Conservation (phyloP, 441 rosid species). For the Melastoma candidum region DNA sequence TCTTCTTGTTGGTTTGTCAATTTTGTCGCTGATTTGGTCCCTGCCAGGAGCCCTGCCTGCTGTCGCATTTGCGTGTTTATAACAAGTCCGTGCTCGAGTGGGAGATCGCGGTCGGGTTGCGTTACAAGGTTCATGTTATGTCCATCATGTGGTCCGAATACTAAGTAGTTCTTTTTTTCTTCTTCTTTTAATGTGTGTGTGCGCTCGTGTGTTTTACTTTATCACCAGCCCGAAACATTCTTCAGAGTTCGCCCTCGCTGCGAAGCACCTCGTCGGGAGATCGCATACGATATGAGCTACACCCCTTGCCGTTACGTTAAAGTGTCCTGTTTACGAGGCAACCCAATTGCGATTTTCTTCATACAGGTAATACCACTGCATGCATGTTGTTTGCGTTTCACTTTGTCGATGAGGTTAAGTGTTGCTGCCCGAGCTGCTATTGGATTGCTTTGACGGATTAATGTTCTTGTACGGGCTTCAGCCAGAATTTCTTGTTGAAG, state of each 20-base stretch:
- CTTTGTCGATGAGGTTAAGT: not conserved
- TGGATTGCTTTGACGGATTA: too few species aligned
- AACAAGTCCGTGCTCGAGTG: slow-evolving; percentile 89
- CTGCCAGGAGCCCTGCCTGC: slow-evolving; percentile 71
- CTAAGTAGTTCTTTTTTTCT: not conserved
- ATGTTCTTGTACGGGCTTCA: too few species aligned
- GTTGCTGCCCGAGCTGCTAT: not conserved
- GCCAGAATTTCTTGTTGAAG: too few species aligned
- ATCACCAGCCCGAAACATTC: slow-evolving; percentile 76
- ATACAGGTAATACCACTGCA: slow-evolving; percentile 43
- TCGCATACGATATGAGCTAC: slow-evolving; percentile 72
- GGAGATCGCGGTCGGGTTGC: slow-evolving; percentile 81
- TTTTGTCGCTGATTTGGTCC: not conserved
- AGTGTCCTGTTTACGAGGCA: slow-evolving; percentile 83
- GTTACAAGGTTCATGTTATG: slow-evolving; percentile 38
- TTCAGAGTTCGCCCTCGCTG: slow-evolving; percentile 80
- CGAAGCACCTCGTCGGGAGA: slow-evolving; percentile 92
- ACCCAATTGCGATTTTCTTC: slow-evolving; percentile 80
- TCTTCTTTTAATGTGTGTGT: not conserved
- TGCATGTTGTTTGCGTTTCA: not conserved
- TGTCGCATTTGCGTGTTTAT: slow-evolving; percentile 66
- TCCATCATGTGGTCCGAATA: not conserved
- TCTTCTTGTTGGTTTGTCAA: not conserved
- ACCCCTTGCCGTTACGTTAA: slow-evolving; percentile 75
- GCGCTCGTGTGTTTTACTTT: not conserved